A percentile compares a stretch with the other conserved stretches of the same genome.
phyloP scores from a whole-genome alignment of 805 yeast species.

The Ogataea paradorogensis region DNA sequence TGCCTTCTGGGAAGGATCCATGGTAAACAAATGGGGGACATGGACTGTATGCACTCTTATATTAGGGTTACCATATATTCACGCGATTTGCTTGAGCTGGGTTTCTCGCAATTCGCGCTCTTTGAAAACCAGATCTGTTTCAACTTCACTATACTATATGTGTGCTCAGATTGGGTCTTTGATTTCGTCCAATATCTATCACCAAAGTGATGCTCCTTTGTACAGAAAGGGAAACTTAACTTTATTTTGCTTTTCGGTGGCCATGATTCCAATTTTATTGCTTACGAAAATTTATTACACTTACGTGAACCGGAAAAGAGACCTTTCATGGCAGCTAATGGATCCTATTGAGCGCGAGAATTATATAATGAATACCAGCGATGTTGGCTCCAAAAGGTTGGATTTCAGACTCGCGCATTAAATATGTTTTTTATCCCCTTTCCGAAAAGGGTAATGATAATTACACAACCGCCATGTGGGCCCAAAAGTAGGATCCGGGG shows the following conservation, averaged over 20 bases:
- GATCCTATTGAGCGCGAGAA: slow-evolving; percentile 43
- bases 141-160: slow-evolving; percentile 33
- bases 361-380: slow-evolving; percentile 44
- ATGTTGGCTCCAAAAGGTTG: slow-evolving; percentile 54
- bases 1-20: slow-evolving; percentile 10
- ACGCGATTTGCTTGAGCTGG: slow-evolving; percentile 36
- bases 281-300: slow-evolving; percentile 27
- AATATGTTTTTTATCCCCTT: background rate
- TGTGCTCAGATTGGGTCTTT: slow-evolving; percentile 28
- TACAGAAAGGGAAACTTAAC: slow-evolving; percentile 31
- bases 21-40: slow-evolving; percentile 16
- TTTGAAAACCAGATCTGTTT: slow-evolving; percentile 29
- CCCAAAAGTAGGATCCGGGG: slow-evolving; percentile 1
- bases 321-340: slow-evolving; percentile 43
- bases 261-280: slow-evolving; percentile 13
- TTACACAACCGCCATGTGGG: slow-evolving; percentile 1
- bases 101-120: slow-evolving; percentile 31
- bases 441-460: slow-evolving; percentile 5
- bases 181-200: slow-evolving; percentile 30
- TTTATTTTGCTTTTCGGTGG: slow-evolving; percentile 23
- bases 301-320: slow-evolving; percentile 6
- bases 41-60: slow-evolving; percentile 16
- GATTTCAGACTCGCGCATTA: slow-evolving; percentile 36
- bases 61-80: slow-evolving; percentile 42
- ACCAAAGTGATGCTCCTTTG: slow-evolving; percentile 30